Conservation (phyloP, 257 asterid species). For the Solanum stenotomum region DNA sequence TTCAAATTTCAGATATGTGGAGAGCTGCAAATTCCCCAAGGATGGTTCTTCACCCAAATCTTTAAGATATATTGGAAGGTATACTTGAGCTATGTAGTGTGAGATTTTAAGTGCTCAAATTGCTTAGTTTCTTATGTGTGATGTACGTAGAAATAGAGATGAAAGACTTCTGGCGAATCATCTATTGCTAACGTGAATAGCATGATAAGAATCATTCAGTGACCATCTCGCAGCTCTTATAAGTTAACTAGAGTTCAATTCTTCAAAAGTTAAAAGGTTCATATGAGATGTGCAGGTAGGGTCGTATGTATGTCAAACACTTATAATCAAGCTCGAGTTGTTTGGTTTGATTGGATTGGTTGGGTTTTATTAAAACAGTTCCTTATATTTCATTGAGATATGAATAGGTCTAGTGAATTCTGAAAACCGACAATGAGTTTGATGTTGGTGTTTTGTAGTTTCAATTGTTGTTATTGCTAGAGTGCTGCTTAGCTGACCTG, state of each 20-base stretch:
- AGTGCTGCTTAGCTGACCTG: background rate
- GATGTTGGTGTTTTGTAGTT: background rate
- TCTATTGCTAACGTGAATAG: background rate
- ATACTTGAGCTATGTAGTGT: background rate
- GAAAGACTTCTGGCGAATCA: background rate
- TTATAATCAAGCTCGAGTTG: background rate
- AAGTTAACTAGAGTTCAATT: background rate
- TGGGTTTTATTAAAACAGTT: background rate
- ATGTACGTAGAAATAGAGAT: background rate
- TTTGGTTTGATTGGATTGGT: background rate
- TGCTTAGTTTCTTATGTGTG: background rate
- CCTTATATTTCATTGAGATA: background rate
- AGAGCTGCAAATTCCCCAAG: slow-evolving; percentile 75
- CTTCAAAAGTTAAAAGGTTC: background rate
- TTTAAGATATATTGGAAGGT: slow-evolving; percentile 96
- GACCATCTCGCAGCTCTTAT: background rate
- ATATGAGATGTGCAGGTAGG: background rate
- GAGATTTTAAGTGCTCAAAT: background rate
- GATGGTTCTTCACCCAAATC: slow-evolving; percentile 95
- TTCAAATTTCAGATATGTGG: slow-evolving; percentile 53
- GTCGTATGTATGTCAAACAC: background rate
- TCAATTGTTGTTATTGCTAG: background rate
- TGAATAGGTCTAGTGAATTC: background rate
- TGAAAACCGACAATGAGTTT: background rate
- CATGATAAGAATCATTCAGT: background rate